These are phyloP conservation scores for Blastobotrys aristatus DNA, from an alignment of 1,139 yeast species.

Conservation along the genomic window DNA sequence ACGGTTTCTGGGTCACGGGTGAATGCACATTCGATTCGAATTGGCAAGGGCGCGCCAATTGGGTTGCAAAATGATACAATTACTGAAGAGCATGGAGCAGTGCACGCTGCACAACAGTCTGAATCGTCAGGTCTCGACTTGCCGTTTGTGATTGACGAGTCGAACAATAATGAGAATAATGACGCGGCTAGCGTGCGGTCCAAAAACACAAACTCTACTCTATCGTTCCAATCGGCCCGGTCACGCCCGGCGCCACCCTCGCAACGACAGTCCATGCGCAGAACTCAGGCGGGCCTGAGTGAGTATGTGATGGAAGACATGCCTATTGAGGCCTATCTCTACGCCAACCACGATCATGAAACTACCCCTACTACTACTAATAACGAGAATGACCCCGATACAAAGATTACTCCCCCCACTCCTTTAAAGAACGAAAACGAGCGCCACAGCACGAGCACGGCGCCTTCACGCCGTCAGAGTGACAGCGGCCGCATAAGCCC, in stretches of 20 bases:
- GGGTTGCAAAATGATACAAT: constrained; percentile 24
- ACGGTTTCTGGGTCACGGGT: constrained; percentile 18
- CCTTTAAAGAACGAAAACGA: too few relatives aligned
- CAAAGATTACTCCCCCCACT: too few relatives aligned
- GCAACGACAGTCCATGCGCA: not conserved
- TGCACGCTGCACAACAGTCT: not conserved
- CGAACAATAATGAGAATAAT: not conserved
- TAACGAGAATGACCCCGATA: constrained; percentile 1
- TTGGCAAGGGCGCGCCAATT: constrained; percentile 21
- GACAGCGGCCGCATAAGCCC: constrained; percentile 24
- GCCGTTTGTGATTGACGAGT: constrained; percentile 22
- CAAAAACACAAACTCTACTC: not conserved
- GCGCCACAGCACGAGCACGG: too few relatives aligned
- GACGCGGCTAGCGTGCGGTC: not conserved
- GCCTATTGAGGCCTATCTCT: constrained; percentile 24
- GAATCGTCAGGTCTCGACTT: constrained; percentile 24
- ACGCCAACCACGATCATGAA: constrained; percentile 17
- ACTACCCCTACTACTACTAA: not conserved
- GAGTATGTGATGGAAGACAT: constrained; percentile 24
- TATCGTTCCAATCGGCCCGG: constrained; percentile 8
- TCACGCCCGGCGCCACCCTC: constrained; percentile 9
- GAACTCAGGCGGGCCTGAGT: constrained; percentile 6
- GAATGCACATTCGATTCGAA: constrained; percentile 25
- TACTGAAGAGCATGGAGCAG: constrained; percentile 17
- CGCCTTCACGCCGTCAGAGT: too few relatives aligned